phyloP scores from a whole-genome alignment of 2,329 filamentous ascomycete species.

The Teratosphaeria destructans region DNA sequence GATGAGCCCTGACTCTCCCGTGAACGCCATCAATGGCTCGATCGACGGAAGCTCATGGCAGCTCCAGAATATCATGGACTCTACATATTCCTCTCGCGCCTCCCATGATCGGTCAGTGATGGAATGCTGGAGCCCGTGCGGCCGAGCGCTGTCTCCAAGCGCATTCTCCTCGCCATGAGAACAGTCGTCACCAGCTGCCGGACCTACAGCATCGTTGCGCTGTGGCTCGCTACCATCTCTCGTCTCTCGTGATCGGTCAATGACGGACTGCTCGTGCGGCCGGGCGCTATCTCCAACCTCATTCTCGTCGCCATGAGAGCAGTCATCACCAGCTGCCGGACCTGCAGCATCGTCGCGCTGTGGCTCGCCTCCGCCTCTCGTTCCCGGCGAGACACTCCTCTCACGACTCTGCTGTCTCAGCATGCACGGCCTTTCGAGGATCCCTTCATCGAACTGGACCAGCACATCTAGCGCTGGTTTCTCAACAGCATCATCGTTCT shows the following conservation, averaged over 20 bases:
- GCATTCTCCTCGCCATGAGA: not conserved
- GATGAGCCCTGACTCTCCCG: not conserved
- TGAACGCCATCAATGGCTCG: not conserved
- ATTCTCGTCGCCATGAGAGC: not conserved
- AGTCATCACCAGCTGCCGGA: not conserved
- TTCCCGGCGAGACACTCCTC: not conserved
- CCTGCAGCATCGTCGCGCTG: not conserved
- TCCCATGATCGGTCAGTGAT: not conserved
- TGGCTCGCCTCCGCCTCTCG: not conserved
- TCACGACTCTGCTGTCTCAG: not conserved
- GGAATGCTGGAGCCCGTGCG: not conserved
- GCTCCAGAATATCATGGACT: not conserved
- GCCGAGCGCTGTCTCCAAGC: not conserved
- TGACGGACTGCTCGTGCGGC: not conserved
- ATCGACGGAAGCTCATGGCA: not conserved
- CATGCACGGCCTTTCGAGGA: not conserved
- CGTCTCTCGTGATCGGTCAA: not conserved
- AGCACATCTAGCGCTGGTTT: not conserved
- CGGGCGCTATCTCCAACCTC: not conserved
- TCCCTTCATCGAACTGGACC: not conserved
- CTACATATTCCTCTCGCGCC: not conserved
- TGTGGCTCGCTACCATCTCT: not conserved
- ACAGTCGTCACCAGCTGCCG: not conserved
- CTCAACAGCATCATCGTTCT: not conserved
- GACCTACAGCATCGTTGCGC: not conserved